These are phyloP conservation scores for Triticum urartu DNA, from an alignment of 176 grass and related monocot species.

Conservation along the genomic window DNA sequence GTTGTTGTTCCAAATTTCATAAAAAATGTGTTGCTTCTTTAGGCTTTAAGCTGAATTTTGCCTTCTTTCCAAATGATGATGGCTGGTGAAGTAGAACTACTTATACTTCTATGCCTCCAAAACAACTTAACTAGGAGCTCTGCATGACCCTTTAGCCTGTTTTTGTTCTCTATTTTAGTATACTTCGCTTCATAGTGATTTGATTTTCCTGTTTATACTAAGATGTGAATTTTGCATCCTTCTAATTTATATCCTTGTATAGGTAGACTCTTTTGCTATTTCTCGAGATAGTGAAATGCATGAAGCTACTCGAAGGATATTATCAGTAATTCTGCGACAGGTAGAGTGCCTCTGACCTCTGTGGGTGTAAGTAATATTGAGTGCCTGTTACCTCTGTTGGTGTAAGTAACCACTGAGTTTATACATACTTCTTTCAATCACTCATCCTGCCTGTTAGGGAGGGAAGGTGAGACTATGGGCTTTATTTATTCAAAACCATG, in stretches of 20 bases:
- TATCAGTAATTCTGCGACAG: constrained; percentile 95
- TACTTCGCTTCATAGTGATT: not conserved
- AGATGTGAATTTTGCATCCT: not conserved
- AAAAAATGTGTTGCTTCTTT: not conserved
- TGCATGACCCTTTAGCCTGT: not conserved
- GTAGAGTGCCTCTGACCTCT: constrained; percentile 36
- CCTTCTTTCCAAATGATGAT: constrained; percentile 1
- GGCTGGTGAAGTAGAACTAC: not conserved
- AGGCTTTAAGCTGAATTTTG: not conserved
- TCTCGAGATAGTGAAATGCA: constrained; percentile 91
- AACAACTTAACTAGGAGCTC: not conserved
- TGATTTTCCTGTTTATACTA: constrained; percentile 20
- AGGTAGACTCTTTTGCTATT: constrained; percentile 94
- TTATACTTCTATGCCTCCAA: not conserved
- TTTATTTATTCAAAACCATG: not conserved
- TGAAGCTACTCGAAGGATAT: constrained; percentile 94
- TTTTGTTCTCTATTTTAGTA: not conserved
- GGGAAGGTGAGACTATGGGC: not conserved
- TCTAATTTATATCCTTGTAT: constrained; percentile 15
- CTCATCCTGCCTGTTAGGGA: not conserved
- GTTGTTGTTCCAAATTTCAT: not conserved
- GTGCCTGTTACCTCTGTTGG: not conserved
- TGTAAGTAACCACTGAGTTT: constrained; percentile 15
- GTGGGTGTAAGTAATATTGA: not conserved
- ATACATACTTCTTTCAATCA: not conserved